Base-by-base conservation (phyloP, 2,329 filamentous ascomycete genomes). In the Scortechinia acanthostroma region DNA sequence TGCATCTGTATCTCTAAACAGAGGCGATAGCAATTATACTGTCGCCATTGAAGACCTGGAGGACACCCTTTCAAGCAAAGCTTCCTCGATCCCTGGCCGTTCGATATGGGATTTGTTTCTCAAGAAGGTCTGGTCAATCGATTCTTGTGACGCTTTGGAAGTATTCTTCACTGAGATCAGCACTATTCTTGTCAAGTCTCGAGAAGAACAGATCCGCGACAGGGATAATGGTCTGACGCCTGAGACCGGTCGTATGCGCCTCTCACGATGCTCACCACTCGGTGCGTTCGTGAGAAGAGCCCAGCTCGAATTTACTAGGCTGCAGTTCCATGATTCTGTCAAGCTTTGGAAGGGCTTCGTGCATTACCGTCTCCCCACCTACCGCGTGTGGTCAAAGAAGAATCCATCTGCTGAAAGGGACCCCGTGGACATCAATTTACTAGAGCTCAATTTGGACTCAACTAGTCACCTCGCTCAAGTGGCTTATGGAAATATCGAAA, bases 211-310 rank as follows among this genome's bases (percentile, higher is more conserved):
- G 48, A 61, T 69, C 44, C 62, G 61, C 44, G 69, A 76, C 44
- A 57, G 61, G 43, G 71, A 73, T 43, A 58, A 66, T 48, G 68
- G 65, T 2, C 63, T 68, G 40, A 63, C 61, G 5, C 64, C 67
- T 17, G 55, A 52, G 21, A 52, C 50, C 21, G 62, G 67, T 21
- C 63, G 62, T 42, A 76, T 80, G 50, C 59, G 67, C 4, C 62
- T 82, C 21, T 76, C 79, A 6, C 68, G 75, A 44, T 76, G 71
- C 17, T 86, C 80, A 2, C 83, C 83, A 2, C 61, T 88, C 10
- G 84, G 84, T 13, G 70, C 72, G 16, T 87, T 85, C 58, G 71
- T 86, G n/a, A 71, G 84, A 37, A 69, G 79, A 52, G 72, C 80
- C 17, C 71, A 76, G 49, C 66, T 87, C 10, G 84, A 88, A 55